Conservation (phyloP, 257 asterid species). For the Euphrasia confusa region DNA sequence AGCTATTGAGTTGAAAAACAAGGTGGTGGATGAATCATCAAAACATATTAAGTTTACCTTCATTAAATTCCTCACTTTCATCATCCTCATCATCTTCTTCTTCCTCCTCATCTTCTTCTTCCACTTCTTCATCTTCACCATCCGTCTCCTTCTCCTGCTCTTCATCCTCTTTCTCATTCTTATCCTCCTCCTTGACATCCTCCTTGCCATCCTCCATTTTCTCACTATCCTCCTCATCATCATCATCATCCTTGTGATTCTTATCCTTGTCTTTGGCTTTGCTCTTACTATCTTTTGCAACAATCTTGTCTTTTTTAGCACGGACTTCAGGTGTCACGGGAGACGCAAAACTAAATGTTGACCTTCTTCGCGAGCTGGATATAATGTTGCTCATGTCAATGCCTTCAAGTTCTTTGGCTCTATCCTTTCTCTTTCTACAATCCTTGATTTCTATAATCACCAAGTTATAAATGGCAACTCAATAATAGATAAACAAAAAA, state of each 20-base stretch:
- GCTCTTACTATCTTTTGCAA: constrained; percentile 33
- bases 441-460: constrained; percentile 67
- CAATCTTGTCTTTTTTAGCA: constrained; percentile 34
- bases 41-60: constrained; percentile 43
- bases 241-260: constrained; percentile 28
- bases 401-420: constrained; percentile 93
- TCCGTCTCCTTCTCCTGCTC: constrained; percentile 19
- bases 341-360: constrained; percentile 54
- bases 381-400: constrained; percentile 89
- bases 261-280: constrained; percentile 30
- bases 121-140: constrained; percentile 21
- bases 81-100: constrained; percentile 37
- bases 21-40: constrained; percentile 3
- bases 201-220: constrained; percentile 4
- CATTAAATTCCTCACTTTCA: constrained; percentile 61
- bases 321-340: constrained; percentile 45
- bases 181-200: constrained; percentile 11
- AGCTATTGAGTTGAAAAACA: constrained; percentile 3
- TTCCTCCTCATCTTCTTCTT: constrained; percentile 26
- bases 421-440: constrained; percentile 79
- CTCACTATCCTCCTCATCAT: constrained; percentile 24
- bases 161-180: constrained; percentile 2
- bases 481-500: not conserved
- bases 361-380: constrained; percentile 87
- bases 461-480: constrained; percentile 22